Evolutionary conservation across 805 yeast species (phyloP), one percentile per base, ranked within the genome.

Genomic region (Candida khao-thaluensis): DNA sequence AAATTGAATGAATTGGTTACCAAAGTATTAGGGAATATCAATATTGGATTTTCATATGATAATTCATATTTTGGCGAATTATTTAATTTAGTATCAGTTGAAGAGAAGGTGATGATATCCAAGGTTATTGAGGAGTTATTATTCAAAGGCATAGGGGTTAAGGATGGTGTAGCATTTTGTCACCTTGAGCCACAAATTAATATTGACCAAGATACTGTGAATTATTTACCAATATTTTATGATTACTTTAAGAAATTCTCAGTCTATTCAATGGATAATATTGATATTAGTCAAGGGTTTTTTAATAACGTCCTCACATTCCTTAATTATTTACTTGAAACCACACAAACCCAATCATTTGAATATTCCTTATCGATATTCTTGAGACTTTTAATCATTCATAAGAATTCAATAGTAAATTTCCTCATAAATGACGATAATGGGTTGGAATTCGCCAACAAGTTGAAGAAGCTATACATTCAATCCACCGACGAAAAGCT

Each of bases 321-420:
- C 31, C 43, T 65, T 3, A 28, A 27, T 16, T 16, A 17, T 17
- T 5, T 17, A 3, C 27, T 31, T 21, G 20, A 12, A 4, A 18
- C 8, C 12, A 14, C 22, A 3, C 24, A 30, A 14, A 14, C 14
- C 5, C 6, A 27, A 20, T 32, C 40, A 11, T 30, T 36, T 18
- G 34, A 47, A 27, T 28, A 33, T 28, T 28, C 77, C 0, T 64
- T 79, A 5, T 68, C 76, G 6, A 62, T 78, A 18, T 67, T 76
- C 43, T 61, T 80, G 42, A 65, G 79, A 41, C 74, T 81, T 11
- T 59, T 81, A n/a, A 68, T 79, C 33, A 74, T 81, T 34, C 85
- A 81, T 53, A 77, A 76, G 50, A 54, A 60, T 3, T 67, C 74
- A 14, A 57, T 81, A 26, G 74, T 74, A 12, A 62, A 68, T 5